Evolutionary conservation across 2,329 filamentous ascomycete genomes (phyloP).

Genomic region (Metarhizium guizhouense): DNA sequence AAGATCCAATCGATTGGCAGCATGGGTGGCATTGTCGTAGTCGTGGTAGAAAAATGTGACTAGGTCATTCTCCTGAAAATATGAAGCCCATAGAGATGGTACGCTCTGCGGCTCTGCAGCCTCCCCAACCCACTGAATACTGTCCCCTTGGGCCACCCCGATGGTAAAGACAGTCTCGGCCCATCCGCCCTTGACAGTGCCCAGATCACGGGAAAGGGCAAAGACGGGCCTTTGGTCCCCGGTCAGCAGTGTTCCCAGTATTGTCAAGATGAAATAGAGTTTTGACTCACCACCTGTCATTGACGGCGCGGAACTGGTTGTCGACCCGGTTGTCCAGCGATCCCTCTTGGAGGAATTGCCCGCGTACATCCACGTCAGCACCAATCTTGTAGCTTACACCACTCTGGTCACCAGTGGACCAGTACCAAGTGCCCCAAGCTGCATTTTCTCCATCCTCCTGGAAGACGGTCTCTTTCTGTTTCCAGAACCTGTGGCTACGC

Average conservation of each 20-base stretch:
- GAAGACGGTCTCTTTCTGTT: constrained; percentile 53
- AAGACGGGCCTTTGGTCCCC: constrained; percentile 57
- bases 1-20: constrained; percentile 57
- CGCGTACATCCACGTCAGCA: constrained; percentile 54
- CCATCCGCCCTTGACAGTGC: constrained; percentile 27
- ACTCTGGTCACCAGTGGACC: constrained; percentile 50
- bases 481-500: constrained; percentile 55
- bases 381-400: constrained; percentile 62
- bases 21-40: constrained; percentile 47
- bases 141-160: constrained; percentile 66
- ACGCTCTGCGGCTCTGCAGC: constrained; percentile 53
- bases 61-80: constrained; percentile 49
- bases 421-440: constrained; percentile 76
- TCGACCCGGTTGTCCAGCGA: constrained; percentile 57
- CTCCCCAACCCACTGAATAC: constrained; percentile 65
- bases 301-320: constrained; percentile 41
- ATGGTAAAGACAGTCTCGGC: constrained; percentile 60
- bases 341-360: constrained; percentile 54
- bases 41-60: constrained; percentile 70
- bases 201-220: constrained; percentile 60
- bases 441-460: constrained; percentile 61
- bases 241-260: not conserved
- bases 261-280: too few species aligned
- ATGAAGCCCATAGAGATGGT: constrained; percentile 70
- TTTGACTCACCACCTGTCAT: constrained; percentile 23